A percentile compares a stretch with the other conserved stretches of the same genome.
phyloP scores from a whole-genome alignment of 176 grass and related monocot species.

The Bromus sterilis region DNA sequence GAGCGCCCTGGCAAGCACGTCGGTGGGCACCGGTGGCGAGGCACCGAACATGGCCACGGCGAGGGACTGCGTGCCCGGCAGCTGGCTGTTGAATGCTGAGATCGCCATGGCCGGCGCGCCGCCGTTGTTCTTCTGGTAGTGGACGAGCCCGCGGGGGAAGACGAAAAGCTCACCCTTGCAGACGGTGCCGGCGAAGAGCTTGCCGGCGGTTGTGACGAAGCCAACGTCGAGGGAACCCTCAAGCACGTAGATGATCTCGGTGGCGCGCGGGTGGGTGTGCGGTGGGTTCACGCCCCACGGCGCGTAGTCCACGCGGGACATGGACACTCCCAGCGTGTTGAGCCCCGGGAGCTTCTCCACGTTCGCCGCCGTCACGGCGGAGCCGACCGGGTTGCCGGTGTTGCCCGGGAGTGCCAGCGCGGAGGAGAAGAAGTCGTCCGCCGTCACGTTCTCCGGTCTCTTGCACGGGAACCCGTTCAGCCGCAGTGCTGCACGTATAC shows the following conservation, averaged over 20 bases:
- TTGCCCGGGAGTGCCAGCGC: neutral
- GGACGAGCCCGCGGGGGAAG: neutral
- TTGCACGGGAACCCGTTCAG: neutral
- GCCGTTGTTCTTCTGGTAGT: neutral
- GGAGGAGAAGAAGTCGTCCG: neutral
- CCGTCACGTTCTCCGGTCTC: neutral
- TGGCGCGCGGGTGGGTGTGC: neutral
- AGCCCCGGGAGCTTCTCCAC: neutral
- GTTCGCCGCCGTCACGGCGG: neutral
- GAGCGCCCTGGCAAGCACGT: neutral
- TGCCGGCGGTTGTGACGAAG: neutral
- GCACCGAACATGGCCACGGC: neutral
- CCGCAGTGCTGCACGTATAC: neutral
- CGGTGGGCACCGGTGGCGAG: neutral
- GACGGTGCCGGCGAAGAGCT: neutral
- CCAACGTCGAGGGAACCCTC: neutral
- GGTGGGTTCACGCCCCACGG: neutral
- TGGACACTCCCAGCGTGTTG: neutral
- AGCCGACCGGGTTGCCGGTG: neutral
- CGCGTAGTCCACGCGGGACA: neutral
- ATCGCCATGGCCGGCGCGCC: neutral
- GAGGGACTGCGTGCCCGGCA: neutral
- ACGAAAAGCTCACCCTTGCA: neutral
- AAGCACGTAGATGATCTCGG: neutral
- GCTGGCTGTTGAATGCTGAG: neutral